phyloP scores from a whole-genome alignment of 441 rosid genomes.

The Gossypium davidsonii region DNA sequence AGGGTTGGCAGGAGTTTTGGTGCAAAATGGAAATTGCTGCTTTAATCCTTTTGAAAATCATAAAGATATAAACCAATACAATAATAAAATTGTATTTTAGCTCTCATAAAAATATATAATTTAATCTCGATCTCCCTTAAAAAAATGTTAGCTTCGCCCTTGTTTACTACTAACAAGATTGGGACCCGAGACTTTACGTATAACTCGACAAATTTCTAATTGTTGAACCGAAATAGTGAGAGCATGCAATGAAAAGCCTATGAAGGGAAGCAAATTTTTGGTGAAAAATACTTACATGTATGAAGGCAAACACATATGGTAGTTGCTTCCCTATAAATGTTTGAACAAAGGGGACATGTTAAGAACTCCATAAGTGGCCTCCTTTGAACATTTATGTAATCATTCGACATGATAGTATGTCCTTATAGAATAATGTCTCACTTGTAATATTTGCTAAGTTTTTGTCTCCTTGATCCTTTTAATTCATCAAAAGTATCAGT shows the following conservation, averaged over 20 bases:
- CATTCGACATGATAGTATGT: conserved; percentile 14
- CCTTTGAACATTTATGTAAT: conserved; percentile 14
- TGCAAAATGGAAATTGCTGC: no score
- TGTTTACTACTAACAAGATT: background rate
- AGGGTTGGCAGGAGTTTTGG: no score
- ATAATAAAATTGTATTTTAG: no score
- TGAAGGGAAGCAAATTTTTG: background rate
- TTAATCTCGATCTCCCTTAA: no score
- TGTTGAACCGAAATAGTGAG: background rate
- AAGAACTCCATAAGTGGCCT: conserved; percentile 9
- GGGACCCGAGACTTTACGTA: no score
- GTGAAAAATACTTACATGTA: conserved; percentile 7
- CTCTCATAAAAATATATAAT: no score
- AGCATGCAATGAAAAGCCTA: no score
- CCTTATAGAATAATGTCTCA: background rate
- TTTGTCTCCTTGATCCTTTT: background rate
- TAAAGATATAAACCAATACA: no score
- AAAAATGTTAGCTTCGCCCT: background rate
- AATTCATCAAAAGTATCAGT: background rate
- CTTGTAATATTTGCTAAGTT: background rate
- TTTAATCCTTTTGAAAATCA: no score
- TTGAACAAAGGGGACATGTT: conserved; percentile 12
- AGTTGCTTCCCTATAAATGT: conserved; percentile 13
- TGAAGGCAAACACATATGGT: conserved; percentile 16
- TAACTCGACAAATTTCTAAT: background rate